Base-by-base conservation (phyloP, 179 eudicot genomes). In the Dionaea muscipula region DNA sequence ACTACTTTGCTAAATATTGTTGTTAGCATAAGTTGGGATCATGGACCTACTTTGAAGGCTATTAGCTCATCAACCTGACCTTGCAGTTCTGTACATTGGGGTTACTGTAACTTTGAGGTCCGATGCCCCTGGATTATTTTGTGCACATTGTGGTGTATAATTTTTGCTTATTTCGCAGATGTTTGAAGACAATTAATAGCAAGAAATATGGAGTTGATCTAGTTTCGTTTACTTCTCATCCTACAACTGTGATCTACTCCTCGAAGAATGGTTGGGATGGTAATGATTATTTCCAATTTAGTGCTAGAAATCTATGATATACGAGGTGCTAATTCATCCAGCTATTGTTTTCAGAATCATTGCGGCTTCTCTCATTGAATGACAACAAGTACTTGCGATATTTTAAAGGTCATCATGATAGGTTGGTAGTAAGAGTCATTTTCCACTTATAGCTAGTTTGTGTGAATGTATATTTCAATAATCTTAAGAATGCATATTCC, bases 181-280 rank as follows among this genome's bases (percentile, higher is more conserved):
- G 99, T 66, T 77, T 87, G 80, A 93, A 88, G 78, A 84, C 99
- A 41, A 93, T 93, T 39, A 82, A 88, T 65, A 93, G 99, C 79
- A 93, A 93, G 70, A 93, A 93, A 72, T 93, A 93, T 36, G 99
- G 99, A 48, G 93, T 93, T 66, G 99, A 93, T 50, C 79, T 88
- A 35, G 99, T 93, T 47, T 68, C 83, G 74, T 93, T 88, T 68
- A 88, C 99, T 41, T 74, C 94, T 63, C 96, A 93, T 64, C 96
- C 99, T 16, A 81, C 94, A 38, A 93, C 99, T 51, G 96, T 93
- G 61, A 93, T 93, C 54, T 93, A 93, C 75, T 93, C 99, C 43
- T 93, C 99, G 28, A 93, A 88, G 77, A 93, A 93, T 81, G 99
- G 99, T 36, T 93, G 99, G 99, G 99, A 93, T 76, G 99, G 98